Conservation (phyloP, 768 basidiomycete genomes). For the Myochromella boudieri region DNA sequence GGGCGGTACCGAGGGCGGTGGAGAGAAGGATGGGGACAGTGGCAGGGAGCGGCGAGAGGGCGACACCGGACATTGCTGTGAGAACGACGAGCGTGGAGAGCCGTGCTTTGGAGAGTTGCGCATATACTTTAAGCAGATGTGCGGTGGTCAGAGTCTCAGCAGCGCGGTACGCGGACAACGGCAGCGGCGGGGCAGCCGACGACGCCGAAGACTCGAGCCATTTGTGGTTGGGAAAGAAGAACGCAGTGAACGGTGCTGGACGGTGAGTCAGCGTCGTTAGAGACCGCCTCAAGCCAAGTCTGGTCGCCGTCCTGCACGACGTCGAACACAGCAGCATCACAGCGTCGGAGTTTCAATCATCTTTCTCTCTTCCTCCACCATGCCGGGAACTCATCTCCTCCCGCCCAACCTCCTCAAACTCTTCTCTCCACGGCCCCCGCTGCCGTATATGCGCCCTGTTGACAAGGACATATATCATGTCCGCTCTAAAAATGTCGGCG, state of each 20-base stretch:
- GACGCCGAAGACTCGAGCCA: slow-evolving; percentile 33
- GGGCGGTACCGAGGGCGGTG: slow-evolving; percentile 84
- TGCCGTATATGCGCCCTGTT: slow-evolving; percentile 83
- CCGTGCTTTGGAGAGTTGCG: slow-evolving; percentile 80
- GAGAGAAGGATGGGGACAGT: slow-evolving; percentile 83
- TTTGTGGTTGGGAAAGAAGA: slow-evolving; percentile 63
- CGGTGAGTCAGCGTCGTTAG: neutral
- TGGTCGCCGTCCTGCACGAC: slow-evolving; percentile 1
- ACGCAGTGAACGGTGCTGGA: slow-evolving; percentile 44
- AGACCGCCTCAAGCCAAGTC: neutral
- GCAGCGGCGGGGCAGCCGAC: slow-evolving; percentile 14
- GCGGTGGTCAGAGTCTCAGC: slow-evolving; percentile 45
- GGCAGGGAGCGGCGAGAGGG: slow-evolving; percentile 85
- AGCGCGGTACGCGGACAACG: slow-evolving; percentile 31
- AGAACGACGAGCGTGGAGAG: slow-evolving; percentile 84
- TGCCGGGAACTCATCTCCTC: slow-evolving; percentile 82
- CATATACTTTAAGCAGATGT: slow-evolving; percentile 65
- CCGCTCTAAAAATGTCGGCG: slow-evolving; percentile 63
- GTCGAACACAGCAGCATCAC: slow-evolving; percentile 1
- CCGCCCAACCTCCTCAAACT: slow-evolving; percentile 96
- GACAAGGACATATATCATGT: slow-evolving; percentile 82
- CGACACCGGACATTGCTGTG: slow-evolving; percentile 89
- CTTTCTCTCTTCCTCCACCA: slow-evolving; percentile 14
- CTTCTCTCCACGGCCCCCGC: slow-evolving; percentile 89
- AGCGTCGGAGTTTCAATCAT: slow-evolving; percentile 22